Evolutionary conservation across 1,284 basidiomycete species (phyloP).

Genomic region (Leucoagaricus sp.): DNA sequence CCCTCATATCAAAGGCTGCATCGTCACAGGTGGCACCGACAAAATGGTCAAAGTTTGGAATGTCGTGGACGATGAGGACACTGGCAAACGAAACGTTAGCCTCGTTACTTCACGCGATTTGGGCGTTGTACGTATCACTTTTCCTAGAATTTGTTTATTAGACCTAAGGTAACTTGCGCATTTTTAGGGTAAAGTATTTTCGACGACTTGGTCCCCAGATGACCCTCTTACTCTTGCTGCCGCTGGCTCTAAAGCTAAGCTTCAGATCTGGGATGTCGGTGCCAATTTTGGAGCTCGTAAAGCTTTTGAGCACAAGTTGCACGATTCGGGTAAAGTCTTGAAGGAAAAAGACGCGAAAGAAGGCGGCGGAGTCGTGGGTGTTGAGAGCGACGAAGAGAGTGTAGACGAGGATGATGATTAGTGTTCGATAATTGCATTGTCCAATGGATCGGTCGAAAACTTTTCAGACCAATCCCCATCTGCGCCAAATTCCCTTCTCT

Average conservation of each 20-base stretch:
- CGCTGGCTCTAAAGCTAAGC: constrained; percentile 88
- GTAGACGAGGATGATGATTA: constrained; percentile 43
- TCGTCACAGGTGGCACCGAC: constrained; percentile 93
- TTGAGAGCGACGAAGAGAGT: constrained; percentile 69
- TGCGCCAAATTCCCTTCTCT: too few relatives aligned
- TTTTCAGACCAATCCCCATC: too few relatives aligned
- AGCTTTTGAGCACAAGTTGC: constrained; percentile 74
- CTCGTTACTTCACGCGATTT: constrained; percentile 89
- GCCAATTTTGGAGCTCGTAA: constrained; percentile 78
- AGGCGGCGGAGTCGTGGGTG: constrained; percentile 68
- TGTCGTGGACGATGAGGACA: constrained; percentile 65
- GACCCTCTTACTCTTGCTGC: constrained; percentile 93
- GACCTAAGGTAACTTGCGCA: constrained; percentile 6
- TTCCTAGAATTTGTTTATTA: not conserved
- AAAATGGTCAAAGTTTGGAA: constrained; percentile 97
- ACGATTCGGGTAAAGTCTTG: constrained; percentile 65
- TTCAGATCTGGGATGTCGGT: constrained; percentile 95
- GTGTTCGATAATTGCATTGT: too few relatives aligned
- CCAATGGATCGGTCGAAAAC: too few relatives aligned
- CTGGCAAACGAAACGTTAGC: constrained; percentile 78
- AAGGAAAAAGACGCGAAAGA: constrained; percentile 59
- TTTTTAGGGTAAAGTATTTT: constrained; percentile 91
- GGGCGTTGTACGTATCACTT: constrained; percentile 77
- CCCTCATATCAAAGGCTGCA: constrained; percentile 87
- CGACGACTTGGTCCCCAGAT: constrained; percentile 89